These are phyloP conservation scores for Miscanthus lutarioriparius DNA, from an alignment of 176 grass and related monocot species.

Conservation along the genomic window DNA sequence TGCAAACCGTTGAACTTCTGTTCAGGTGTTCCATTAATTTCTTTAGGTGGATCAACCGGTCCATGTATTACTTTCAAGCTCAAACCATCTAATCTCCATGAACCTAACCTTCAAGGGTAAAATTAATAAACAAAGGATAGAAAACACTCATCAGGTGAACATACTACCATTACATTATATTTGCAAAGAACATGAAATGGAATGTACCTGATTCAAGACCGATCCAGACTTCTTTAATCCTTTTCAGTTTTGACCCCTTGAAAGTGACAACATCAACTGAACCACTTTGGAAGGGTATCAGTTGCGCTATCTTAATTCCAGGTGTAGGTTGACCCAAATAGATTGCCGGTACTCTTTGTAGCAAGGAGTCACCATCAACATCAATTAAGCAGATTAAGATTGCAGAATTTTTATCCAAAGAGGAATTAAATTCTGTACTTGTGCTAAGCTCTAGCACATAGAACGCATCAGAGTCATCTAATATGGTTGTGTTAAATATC, in stretches of 20 bases:
- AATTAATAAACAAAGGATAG: background rate
- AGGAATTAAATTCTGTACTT: constrained; percentile 75
- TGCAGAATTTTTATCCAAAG: constrained; percentile 68
- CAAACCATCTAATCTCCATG: constrained; percentile 82
- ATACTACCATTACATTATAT: background rate
- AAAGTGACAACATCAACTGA: constrained; percentile 67
- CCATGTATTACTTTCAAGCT: constrained; percentile 71
- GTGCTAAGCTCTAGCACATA: constrained; percentile 77
- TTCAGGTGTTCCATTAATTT: constrained; percentile 33
- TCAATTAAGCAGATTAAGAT: constrained; percentile 75
- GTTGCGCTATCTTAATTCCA: constrained; percentile 31
- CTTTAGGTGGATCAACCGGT: constrained; percentile 24
- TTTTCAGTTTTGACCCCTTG: constrained; percentile 62
- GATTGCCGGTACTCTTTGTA: constrained; percentile 65
- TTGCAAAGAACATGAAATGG: background rate
- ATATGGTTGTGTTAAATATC: constrained; percentile 41
- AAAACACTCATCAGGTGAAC: constrained; percentile 26
- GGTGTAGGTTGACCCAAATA: constrained; percentile 38
- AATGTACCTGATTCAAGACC: constrained; percentile 83
- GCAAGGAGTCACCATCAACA: constrained; percentile 55
- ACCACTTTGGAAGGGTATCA: constrained; percentile 65
- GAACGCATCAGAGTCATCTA: constrained; percentile 60
- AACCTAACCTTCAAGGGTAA: constrained; percentile 71
- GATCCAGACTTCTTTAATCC: constrained; percentile 79
- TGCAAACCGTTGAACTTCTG: constrained; percentile 49